Evolutionary conservation across 2,329 filamentous ascomycete genomes (phyloP).

Genomic region (Penicillium thymicola): DNA sequence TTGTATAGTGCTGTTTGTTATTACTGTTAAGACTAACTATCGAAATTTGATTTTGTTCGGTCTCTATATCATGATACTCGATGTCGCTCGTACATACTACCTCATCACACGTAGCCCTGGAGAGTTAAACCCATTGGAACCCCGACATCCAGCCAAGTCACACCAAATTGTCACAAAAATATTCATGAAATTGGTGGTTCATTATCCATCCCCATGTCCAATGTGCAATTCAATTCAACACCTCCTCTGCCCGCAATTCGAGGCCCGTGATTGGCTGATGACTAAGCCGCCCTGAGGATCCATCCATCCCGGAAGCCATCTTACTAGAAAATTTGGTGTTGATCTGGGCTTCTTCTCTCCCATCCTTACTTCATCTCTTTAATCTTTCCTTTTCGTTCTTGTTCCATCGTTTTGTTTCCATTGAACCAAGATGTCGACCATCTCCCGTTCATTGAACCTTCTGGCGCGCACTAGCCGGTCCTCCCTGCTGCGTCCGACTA

Average conservation of each 20-base stretch:
- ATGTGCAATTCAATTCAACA: not conserved
- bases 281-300: slow-evolving; percentile 33
- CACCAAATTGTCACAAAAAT: not conserved
- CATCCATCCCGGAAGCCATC: slow-evolving; percentile 6
- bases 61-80: not conserved
- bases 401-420: slow-evolving; percentile 30
- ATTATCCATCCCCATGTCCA: not conserved
- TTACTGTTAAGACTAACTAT: not conserved
- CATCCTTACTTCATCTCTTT: slow-evolving; percentile 29
- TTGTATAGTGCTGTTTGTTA: not conserved
- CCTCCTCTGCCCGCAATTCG: slow-evolving; percentile 27
- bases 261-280: slow-evolving; percentile 35
- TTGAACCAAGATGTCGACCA: slow-evolving; percentile 67
- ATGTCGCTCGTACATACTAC: not conserved
- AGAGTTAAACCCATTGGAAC: not conserved
- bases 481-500: slow-evolving; percentile 65
- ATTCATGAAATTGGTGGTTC: not conserved
- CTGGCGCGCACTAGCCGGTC: slow-evolving; percentile 78
- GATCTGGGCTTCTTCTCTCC: slow-evolving; percentile 20
- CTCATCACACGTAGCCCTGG: not conserved
- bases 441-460: slow-evolving; percentile 73
- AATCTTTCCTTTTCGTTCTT: slow-evolving; percentile 24
- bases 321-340: slow-evolving; percentile 35
- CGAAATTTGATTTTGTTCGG: not conserved
- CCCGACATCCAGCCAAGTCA: not conserved